Conservation (phyloP, 805 yeast species). For the Nakazawaea sp. region DNA sequence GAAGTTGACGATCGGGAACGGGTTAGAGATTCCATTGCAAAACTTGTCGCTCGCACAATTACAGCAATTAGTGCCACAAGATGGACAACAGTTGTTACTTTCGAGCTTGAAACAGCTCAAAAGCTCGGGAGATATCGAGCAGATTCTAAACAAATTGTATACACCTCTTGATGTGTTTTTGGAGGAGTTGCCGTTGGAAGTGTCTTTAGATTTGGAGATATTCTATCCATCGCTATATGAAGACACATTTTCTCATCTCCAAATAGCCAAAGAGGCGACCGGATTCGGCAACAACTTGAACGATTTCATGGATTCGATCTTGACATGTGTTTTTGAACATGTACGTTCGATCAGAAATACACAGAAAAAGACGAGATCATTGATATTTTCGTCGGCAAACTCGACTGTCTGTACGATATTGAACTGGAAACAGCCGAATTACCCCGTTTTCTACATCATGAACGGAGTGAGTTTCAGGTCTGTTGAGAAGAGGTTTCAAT, state of each 20-base stretch:
- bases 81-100: background rate
- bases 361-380: constrained; percentile 40
- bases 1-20: constrained; percentile 38
- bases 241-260: constrained; percentile 21
- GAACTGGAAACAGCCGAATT: constrained; percentile 98
- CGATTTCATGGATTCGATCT: constrained; percentile 65
- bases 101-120: background rate
- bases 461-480: constrained; percentile 46
- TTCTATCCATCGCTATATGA: constrained; percentile 59
- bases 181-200: constrained; percentile 43
- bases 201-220: constrained; percentile 69
- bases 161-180: constrained; percentile 58
- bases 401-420: constrained; percentile 87
- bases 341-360: constrained; percentile 44
- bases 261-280: constrained; percentile 13
- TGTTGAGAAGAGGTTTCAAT: constrained; percentile 22
- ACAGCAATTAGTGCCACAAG: constrained; percentile 16
- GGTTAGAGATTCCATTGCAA: constrained; percentile 53
- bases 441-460: constrained; percentile 85
- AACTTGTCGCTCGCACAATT: constrained; percentile 46
- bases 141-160: constrained; percentile 38
- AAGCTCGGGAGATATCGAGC: constrained; percentile 28
- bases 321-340: constrained; percentile 70
- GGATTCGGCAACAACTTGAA: constrained; percentile 40
- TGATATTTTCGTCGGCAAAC: constrained; percentile 81